A percentile compares a stretch with the other conserved stretches of the same genome.
phyloP scores from a whole-genome alignment of 345 rosid species.

The Corchorus olitorius region DNA sequence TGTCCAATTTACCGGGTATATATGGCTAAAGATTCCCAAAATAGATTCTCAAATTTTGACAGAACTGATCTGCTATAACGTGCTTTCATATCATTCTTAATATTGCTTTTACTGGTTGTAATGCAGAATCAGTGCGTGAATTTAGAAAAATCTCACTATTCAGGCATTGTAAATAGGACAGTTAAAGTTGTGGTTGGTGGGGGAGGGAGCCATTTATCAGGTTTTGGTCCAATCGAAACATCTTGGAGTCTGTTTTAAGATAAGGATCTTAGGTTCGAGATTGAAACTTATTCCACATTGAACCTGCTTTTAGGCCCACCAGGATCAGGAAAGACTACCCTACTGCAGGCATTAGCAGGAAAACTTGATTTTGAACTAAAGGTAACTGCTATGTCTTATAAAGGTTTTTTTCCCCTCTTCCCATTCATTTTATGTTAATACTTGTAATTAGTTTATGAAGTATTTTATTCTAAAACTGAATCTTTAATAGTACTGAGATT shows the following conservation, averaged over 20 bases:
- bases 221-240: constrained; percentile 47
- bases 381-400: too few species aligned
- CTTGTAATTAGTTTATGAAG: too few species aligned
- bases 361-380: too few species aligned
- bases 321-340: too few species aligned
- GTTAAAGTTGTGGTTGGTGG: constrained; percentile 89
- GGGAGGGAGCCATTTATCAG: constrained; percentile 77
- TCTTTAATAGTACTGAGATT: too few species aligned
- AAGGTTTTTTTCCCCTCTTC: too few species aligned
- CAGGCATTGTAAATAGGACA: constrained; percentile 71
- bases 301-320: too few species aligned
- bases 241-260: constrained; percentile 79
- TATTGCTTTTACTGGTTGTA: background rate
- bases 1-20: constrained; percentile 71
- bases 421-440: too few species aligned
- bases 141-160: constrained; percentile 52
- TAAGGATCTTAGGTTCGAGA: constrained; percentile 73
- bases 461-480: too few species aligned
- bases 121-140: constrained; percentile 69
- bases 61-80: background rate
- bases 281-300: too few species aligned
- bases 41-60: background rate
- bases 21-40: constrained; percentile 8
- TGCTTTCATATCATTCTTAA: background rate
- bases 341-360: too few species aligned